Percentiles rank a stretch among this genome's conserved stretches.
Evolutionary conservation across 2,329 filamentous ascomycete genomes (phyloP).

Genomic region (Sarocladium oryzae): DNA sequence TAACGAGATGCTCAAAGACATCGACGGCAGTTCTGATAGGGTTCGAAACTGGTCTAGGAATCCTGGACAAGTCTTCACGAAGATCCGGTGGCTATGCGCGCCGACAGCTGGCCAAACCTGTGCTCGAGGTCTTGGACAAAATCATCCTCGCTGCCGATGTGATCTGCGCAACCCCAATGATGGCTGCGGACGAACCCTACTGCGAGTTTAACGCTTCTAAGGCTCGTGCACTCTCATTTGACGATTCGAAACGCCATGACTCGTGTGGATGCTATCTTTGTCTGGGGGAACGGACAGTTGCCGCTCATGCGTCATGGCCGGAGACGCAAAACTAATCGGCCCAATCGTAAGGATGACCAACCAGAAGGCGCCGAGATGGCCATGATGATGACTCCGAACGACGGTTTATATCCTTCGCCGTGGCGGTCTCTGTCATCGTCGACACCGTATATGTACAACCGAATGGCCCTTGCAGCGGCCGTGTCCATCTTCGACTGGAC

Average conservation of each 20-base stretch:
- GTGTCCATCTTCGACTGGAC: background rate
- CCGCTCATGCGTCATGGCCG: background rate
- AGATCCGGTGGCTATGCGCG: too few species aligned
- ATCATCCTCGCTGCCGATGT: background rate
- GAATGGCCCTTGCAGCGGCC: background rate
- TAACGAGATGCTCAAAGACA: too few species aligned
- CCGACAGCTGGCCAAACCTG: background rate
- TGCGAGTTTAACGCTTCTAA: background rate
- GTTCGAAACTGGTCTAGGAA: background rate
- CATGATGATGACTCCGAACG: background rate
- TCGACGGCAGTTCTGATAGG: too few species aligned
- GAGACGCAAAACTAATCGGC: background rate
- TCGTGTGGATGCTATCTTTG: background rate
- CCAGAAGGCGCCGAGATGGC: background rate
- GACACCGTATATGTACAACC: background rate
- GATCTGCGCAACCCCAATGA: background rate
- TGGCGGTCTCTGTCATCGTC: too few species aligned
- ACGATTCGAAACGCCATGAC: background rate
- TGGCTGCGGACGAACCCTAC: background rate
- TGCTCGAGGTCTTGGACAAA: background rate
- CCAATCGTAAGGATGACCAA: background rate
- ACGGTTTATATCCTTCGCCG: too few species aligned
- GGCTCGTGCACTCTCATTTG: background rate
- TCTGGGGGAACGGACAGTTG: background rate
- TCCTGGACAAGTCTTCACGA: too few species aligned